phyloP scores from a whole-genome alignment of 331 rosid genomes.

The Malus hybrid region DNA sequence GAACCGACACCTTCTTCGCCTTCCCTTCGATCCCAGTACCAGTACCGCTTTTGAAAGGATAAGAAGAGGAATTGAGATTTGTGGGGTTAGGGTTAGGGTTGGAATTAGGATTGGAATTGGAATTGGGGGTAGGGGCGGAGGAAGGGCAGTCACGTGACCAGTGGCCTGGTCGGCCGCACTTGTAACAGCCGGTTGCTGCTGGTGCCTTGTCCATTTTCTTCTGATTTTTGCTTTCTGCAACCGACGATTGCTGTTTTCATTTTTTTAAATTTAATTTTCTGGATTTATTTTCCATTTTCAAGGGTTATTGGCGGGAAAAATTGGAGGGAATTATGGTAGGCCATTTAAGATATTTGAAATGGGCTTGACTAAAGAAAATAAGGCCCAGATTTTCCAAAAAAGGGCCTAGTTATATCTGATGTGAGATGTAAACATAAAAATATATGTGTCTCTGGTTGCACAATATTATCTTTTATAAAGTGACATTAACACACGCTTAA shows the following conservation, averaged over 20 bases:
- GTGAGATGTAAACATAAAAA: too few species aligned
- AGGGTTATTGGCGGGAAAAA: background rate
- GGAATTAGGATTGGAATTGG: conserved; percentile 11
- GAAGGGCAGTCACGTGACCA: conserved; percentile 96
- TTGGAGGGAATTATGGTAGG: background rate
- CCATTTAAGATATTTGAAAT: background rate
- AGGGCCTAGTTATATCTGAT: too few species aligned
- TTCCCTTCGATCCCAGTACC: conserved; percentile 10
- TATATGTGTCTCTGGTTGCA: too few species aligned
- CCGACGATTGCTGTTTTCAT: too few species aligned
- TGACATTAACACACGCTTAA: too few species aligned
- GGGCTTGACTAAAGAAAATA: background rate
- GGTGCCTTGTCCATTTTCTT: conserved; percentile 30
- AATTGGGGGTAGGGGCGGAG: conserved; percentile 11
- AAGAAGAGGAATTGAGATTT: conserved; percentile 19
- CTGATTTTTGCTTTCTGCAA: background rate
- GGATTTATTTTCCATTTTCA: background rate
- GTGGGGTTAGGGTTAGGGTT: conserved; percentile 13
- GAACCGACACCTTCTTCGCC: conserved; percentile 50
- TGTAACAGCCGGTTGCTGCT: conserved; percentile 84
- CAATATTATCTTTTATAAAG: too few species aligned
- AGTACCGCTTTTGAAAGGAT: conserved; percentile 19
- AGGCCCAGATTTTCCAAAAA: background rate
- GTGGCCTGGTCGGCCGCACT: conserved; percentile 94
- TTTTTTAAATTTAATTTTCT: background rate